phyloP scores from a whole-genome alignment of 78 protist genomes.

The Tieghemostelium lacteum region DNA sequence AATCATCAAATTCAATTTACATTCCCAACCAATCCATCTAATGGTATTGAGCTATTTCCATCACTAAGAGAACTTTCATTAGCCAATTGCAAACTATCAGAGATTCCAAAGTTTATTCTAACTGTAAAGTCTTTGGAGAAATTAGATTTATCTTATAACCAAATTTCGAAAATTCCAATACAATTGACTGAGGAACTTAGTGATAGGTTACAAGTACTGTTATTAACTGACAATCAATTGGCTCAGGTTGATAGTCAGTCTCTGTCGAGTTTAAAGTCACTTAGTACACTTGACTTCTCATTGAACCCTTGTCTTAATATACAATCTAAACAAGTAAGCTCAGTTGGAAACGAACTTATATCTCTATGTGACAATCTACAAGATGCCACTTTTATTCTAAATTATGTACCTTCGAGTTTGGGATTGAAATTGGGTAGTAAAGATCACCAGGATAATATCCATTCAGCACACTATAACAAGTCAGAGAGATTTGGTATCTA shows the following conservation, averaged over 20 bases:
- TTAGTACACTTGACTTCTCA: constrained; percentile 19
- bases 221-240: constrained; percentile 6
- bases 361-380: not conserved
- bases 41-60: constrained; percentile 10
- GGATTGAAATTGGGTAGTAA: not conserved
- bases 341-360: too few species aligned
- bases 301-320: constrained; percentile 4
- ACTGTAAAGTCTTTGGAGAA: constrained; percentile 6
- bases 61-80: constrained; percentile 24
- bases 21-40: too few species aligned
- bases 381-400: constrained; percentile 7
- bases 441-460: not conserved
- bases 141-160: constrained; percentile 42
- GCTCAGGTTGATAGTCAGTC: not conserved
- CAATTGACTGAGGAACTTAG: not conserved
- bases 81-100: constrained; percentile 26
- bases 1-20: constrained; percentile 5
- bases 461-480: not conserved
- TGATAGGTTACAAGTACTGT: constrained; percentile 25
- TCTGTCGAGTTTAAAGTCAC: not conserved
- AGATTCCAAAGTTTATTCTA: constrained; percentile 16
- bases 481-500: constrained; percentile 32
- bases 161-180: not conserved
- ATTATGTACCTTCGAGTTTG: not conserved
- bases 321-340: too few species aligned